phyloP scores from a whole-genome alignment of 148 eudicot species.

The Camellia japonica region DNA sequence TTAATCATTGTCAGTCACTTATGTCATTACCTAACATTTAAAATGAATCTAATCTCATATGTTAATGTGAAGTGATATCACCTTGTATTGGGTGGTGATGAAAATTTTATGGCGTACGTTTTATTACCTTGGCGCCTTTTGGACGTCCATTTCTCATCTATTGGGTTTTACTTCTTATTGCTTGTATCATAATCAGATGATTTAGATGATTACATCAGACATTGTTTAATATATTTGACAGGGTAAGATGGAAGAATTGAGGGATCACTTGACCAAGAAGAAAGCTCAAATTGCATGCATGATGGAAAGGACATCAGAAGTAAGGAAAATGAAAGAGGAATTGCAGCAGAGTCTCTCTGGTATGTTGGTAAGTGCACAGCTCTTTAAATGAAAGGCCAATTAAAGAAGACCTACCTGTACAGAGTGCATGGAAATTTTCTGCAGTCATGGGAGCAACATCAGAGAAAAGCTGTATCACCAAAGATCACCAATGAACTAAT shows the following conservation, averaged over 20 bases:
- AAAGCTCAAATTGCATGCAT: constrained; percentile 55
- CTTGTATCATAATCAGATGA: not conserved
- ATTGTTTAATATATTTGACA: constrained; percentile 23
- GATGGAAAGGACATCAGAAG: constrained; percentile 59
- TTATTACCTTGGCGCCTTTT: not conserved
- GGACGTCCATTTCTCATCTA: not conserved
- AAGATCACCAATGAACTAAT: no score
- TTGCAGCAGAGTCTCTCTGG: constrained; percentile 58
- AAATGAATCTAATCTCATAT: constrained; percentile 10
- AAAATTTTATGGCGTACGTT: not conserved
- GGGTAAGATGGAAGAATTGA: constrained; percentile 55
- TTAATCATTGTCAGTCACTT: not conserved
- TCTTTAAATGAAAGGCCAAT: not conserved
- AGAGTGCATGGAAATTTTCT: no score
- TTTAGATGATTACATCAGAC: not conserved
- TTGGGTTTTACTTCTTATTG: not conserved
- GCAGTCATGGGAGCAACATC: no score
- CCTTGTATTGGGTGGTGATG: not conserved
- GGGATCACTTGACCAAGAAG: constrained; percentile 49
- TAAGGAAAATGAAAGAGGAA: constrained; percentile 57
- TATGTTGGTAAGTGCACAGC: constrained; percentile 28
- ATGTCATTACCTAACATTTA: not conserved
- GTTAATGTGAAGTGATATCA: not conserved
- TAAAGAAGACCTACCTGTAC: not conserved
- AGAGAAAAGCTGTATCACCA: no score